Base-by-base conservation (phyloP, 2,329 filamentous ascomycete species). In the Penicillium sumatraense region DNA sequence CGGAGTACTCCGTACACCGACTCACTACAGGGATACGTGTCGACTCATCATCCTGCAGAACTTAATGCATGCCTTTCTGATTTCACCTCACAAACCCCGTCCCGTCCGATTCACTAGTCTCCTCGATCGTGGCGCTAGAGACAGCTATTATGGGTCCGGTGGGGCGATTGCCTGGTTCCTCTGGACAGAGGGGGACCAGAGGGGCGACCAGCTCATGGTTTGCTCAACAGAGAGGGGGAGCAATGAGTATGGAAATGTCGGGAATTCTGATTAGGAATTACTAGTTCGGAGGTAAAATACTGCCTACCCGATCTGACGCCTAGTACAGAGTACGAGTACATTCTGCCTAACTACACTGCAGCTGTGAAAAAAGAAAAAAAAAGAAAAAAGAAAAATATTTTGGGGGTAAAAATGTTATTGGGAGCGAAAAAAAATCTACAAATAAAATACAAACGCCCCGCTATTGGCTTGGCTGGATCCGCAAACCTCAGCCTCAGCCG, bases 101-200 rank as follows among this genome's bases (percentile, higher is more conserved):
- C 26, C 42, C 24, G 42, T 46, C 42, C 42, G 42, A 46, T 31
- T 46, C 26, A 46, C 42, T 46, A 46, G 42, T 21, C 14, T 13
- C 42, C n/a, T 29, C 42, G 42, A 46, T 46, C 42, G 42, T 16
- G 24, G 42, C 27, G 42, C 24, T 46, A 46, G n/a, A 26, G n/a
- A n/a, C n/a, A n/a, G 26, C 26, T 20, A 20, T 16, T 20, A 44
- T 44, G 40, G 40, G 40, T 16, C 40, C 14, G 27, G 40, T 44
- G 40, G 40, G 40, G 40, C 24, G 23, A 18, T 24, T 8, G 21
- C 40, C 14, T 44, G 24, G n/a, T n/a, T n/a, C n/a, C n/a, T n/a
- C n/a, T n/a, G n/a, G n/a, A n/a, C n/a, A n/a, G n/a, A n/a, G n/a
- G n/a, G n/a, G n/a, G n/a, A n/a, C n/a, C n/a, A n/a, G n/a, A n/a